Percentiles rank a stretch among this genome's conserved stretches.
These are phyloP conservation scores for Heritiera littoralis DNA, from an alignment of 345 rosid genomes.

Conservation along the genomic window DNA sequence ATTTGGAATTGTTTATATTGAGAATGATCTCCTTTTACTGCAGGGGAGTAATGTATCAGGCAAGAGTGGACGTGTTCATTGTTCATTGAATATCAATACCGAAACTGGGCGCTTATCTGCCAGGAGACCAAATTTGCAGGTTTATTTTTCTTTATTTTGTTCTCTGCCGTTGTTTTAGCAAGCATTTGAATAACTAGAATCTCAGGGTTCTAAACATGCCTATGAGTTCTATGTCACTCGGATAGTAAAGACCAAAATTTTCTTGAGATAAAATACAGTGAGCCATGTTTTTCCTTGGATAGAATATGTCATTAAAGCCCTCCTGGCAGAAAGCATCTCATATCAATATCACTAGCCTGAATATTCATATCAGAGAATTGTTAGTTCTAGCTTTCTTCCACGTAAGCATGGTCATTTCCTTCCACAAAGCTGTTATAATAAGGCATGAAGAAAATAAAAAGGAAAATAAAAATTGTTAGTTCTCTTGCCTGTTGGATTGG, in stretches of 20 bases:
- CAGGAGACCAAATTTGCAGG: conserved; percentile 97
- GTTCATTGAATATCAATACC: conserved; percentile 95
- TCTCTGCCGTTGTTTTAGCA: neutral
- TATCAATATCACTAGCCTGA: neutral
- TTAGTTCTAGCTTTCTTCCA: neutral
- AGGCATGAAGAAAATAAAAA: neutral
- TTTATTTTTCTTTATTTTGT: conserved; percentile 27
- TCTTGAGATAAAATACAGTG: neutral
- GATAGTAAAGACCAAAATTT: neutral
- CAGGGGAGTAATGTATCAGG: conserved; percentile 87
- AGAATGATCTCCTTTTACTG: neutral
- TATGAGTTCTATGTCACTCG: neutral
- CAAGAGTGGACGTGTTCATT: conserved; percentile 82
- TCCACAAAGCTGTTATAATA: conserved; percentile 1
- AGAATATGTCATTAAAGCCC: neutral
- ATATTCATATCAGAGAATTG: neutral
- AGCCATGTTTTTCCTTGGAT: neutral
- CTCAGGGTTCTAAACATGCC: neutral
- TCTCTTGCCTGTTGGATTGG: neutral
- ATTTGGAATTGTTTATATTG: neutral
- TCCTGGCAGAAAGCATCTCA: neutral
- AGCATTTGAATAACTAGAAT: conserved; percentile 9
- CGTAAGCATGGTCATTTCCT: neutral
- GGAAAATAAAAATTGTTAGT: neutral
- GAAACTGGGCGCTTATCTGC: conserved; percentile 99